Evolutionary conservation across 495 filamentous ascomycete genomes (phyloP).

Genomic region (Neurospora sp.): DNA sequence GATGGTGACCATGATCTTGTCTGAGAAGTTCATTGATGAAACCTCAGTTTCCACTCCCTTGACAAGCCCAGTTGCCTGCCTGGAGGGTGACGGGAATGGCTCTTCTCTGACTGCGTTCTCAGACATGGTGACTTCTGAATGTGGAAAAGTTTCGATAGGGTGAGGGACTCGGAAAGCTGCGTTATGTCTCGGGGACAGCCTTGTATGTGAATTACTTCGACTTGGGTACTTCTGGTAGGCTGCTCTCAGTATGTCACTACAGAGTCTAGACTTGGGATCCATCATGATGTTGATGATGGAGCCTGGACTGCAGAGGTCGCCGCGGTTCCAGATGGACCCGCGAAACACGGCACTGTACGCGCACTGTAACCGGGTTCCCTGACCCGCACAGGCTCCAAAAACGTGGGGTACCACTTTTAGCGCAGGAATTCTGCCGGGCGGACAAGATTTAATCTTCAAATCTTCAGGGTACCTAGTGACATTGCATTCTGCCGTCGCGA

Average conservation of each 20-base stretch:
- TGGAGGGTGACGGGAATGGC: slow-evolving; percentile 69
- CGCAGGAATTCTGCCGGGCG: slow-evolving; percentile 36
- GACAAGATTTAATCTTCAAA: slow-evolving; percentile 29
- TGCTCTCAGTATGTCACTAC: background rate
- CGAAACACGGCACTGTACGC: background rate
- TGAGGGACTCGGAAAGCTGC: background rate
- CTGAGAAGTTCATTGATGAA: slow-evolving; percentile 61
- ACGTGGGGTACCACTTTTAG: slow-evolving; percentile 1
- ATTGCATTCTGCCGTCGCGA: background rate
- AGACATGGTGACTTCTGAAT: slow-evolving; percentile 10
- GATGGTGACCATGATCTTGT: slow-evolving; percentile 87
- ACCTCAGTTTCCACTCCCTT: slow-evolving; percentile 63
- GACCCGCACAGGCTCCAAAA: background rate
- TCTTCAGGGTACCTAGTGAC: background rate
- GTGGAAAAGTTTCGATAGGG: background rate
- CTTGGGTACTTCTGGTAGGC: background rate
- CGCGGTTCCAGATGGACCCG: background rate
- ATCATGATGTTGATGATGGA: background rate
- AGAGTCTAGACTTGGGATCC: background rate
- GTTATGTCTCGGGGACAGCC: background rate
- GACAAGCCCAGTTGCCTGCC: slow-evolving; percentile 52
- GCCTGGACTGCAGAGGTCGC: background rate
- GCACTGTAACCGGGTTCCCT: background rate
- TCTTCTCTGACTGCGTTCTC: slow-evolving; percentile 19
- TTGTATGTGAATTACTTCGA: background rate